Evolutionary conservation across 371 early-diverging fungal genomes (phyloP).

Genomic region (Apophysomyces elegans): DNA sequence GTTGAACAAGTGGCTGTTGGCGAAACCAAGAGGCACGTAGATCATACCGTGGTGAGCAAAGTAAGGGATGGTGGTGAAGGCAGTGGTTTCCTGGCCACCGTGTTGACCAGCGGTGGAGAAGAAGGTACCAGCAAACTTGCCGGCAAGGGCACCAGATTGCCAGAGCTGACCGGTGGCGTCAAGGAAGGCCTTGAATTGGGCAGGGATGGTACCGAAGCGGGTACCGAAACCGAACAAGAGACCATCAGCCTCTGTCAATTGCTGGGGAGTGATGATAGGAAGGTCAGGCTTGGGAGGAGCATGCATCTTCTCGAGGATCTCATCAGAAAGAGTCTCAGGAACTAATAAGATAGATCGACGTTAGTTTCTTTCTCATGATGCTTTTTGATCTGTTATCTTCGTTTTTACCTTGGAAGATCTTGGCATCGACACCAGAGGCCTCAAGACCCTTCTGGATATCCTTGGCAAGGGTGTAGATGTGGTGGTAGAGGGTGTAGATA

Average conservation of each 20-base stretch:
- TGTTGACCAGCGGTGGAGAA: slow-evolving; percentile 68
- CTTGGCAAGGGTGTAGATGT: slow-evolving; percentile 68
- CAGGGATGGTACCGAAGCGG: slow-evolving; percentile 67
- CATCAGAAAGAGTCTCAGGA: slow-evolving; percentile 56
- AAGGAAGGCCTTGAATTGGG: slow-evolving; percentile 66
- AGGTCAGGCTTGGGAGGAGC: slow-evolving; percentile 52
- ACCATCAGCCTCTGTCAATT: slow-evolving; percentile 65
- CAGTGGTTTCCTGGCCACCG: slow-evolving; percentile 80
- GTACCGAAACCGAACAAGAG: slow-evolving; percentile 72
- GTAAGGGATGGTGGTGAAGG: slow-evolving; percentile 59
- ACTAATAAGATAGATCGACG: slow-evolving; percentile 48
- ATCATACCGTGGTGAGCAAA: slow-evolving; percentile 77
- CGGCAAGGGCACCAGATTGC: slow-evolving; percentile 58
- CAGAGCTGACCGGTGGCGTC: slow-evolving; percentile 76
- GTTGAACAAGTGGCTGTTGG: slow-evolving; percentile 39
- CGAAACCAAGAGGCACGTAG: slow-evolving; percentile 70
- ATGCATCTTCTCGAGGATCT: slow-evolving; percentile 65
- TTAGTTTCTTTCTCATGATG: not conserved
- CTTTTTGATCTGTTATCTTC: not conserved
- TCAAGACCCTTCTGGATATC: slow-evolving; percentile 62
- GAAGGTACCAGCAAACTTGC: slow-evolving; percentile 73
- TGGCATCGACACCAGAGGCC: slow-evolving; percentile 53
- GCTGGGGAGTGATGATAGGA: slow-evolving; percentile 54
- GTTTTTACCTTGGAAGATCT: slow-evolving; percentile 52
- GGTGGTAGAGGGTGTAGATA: slow-evolving; percentile 72